Percentiles rank a stretch among this genome's conserved stretches.
Conservation (phyloP, 2,329 filamentous ascomycete genomes). For the Verticillium klebahnii region DNA sequence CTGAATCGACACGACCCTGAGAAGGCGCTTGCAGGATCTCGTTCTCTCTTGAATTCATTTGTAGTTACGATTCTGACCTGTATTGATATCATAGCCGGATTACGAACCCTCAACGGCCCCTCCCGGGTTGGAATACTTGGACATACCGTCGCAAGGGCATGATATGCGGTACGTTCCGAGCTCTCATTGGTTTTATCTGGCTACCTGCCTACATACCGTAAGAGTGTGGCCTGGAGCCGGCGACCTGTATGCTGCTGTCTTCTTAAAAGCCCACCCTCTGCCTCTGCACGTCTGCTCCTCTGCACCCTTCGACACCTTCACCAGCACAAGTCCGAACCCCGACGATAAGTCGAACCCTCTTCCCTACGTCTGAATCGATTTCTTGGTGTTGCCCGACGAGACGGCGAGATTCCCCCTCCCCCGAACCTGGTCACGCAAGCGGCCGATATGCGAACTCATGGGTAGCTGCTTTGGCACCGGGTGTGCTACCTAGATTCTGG, state of each 20-base stretch:
- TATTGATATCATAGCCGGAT: constrained; percentile 38
- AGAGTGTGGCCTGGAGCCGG: not conserved
- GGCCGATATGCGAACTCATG: constrained; percentile 20
- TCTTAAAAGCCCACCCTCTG: not conserved
- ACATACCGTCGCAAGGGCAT: constrained; percentile 41
- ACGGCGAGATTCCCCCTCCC: not conserved
- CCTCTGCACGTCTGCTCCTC: not conserved
- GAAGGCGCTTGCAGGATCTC: not conserved
- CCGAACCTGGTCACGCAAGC: not conserved
- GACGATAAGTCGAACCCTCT: not conserved
- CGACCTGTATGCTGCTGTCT: not conserved
- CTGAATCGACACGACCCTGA: not conserved
- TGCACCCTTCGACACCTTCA: not conserved
- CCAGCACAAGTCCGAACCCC: not conserved
- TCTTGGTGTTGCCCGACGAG: not conserved
- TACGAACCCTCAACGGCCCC: constrained; percentile 47
- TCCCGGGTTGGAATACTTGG: constrained; percentile 49
- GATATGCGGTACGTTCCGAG: constrained; percentile 49
- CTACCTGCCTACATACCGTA: not conserved
- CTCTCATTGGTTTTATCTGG: constrained; percentile 13
- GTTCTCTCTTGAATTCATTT: not conserved
- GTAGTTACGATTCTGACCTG: constrained; percentile 18
- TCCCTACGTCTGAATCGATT: not conserved
- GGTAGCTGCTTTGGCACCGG: constrained; percentile 28
- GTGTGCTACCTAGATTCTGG: constrained; percentile 16